These are phyloP conservation scores for Debaryomyces singareniensis DNA, from an alignment of 1,139 yeast species.

Conservation along the genomic window DNA sequence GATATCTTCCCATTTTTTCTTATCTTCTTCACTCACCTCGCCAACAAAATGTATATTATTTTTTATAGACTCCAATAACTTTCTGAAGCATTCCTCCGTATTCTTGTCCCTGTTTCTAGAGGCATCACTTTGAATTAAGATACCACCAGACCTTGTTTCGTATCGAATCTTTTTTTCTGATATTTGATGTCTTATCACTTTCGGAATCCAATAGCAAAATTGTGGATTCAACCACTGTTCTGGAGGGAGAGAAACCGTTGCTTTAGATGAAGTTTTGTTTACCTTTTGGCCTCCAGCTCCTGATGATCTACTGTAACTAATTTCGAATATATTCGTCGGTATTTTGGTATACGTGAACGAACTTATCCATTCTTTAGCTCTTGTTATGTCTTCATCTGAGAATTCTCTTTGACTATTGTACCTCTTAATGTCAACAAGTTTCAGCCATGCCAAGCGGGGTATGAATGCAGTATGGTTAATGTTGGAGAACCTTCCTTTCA, in stretches of 20 bases:
- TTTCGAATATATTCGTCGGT: conserved; percentile 46
- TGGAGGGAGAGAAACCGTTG: conserved; percentile 51
- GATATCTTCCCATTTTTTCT: conserved; percentile 51
- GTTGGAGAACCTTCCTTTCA: no score
- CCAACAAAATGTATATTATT: conserved; percentile 40
- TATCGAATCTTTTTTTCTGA: conserved; percentile 39
- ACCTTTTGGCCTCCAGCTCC: conserved; percentile 98
- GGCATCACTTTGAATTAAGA: conserved; percentile 58
- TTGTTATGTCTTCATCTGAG: conserved; percentile 17
- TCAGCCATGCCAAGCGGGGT: no score
- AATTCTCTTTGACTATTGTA: conserved; percentile 1
- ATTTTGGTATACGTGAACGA: conserved; percentile 25
- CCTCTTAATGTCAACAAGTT: no score
- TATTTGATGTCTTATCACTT: conserved; percentile 41
- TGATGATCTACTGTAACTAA: conserved; percentile 65
- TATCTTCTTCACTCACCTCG: conserved; percentile 44
- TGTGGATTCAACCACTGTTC: conserved; percentile 43
- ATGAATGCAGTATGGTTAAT: no score
- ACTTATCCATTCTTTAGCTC: conserved; percentile 42
- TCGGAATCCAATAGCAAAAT: conserved; percentile 57
- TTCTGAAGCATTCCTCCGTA: conserved; percentile 51
- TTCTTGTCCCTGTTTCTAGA: conserved; percentile 57
- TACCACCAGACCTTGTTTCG: conserved; percentile 50
- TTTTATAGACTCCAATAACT: conserved; percentile 50
- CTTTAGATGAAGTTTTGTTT: conserved; percentile 77